Conservation (phyloP, 306 rosid species). For the Cucumis hystrix region DNA sequence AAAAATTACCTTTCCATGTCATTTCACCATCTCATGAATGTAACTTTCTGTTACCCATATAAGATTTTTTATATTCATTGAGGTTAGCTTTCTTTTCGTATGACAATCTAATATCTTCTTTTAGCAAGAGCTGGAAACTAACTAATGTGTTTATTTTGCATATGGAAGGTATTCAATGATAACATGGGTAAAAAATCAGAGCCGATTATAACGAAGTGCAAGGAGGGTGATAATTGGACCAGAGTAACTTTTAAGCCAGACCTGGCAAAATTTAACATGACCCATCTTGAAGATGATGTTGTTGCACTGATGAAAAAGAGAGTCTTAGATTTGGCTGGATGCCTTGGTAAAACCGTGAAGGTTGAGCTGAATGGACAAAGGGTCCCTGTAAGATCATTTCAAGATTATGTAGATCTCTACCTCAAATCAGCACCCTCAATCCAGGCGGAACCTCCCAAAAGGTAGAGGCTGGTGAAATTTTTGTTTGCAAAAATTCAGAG, state of each 20-base stretch:
- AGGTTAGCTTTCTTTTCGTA: neutral
- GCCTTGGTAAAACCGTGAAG: conserved; percentile 81
- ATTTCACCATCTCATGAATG: neutral
- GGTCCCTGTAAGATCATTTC: conserved; percentile 50
- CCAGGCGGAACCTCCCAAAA: conserved; percentile 36
- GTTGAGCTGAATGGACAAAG: conserved; percentile 62
- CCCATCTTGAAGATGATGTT: conserved; percentile 79
- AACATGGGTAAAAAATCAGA: conserved; percentile 77
- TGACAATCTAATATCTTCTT: neutral
- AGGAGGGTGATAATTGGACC: conserved; percentile 79
- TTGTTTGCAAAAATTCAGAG: neutral
- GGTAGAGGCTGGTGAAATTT: conserved; percentile 23
- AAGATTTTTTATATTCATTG: neutral
- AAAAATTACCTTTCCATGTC: neutral
- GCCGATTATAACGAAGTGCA: conserved; percentile 67
- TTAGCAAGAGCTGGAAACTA: neutral
- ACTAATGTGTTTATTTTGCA: neutral
- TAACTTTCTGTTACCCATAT: neutral
- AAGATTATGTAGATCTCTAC: conserved; percentile 76
- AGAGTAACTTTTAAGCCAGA: conserved; percentile 87
- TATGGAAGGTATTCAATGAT: conserved; percentile 45
- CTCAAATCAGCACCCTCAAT: conserved; percentile 46
- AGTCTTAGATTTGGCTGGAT: conserved; percentile 87
- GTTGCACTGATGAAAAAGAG: conserved; percentile 89
- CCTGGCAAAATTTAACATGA: conserved; percentile 65